Percentiles rank a stretch among this genome's conserved stretches.
Evolutionary conservation across 768 basidiomycete species (phyloP).

Genomic region (Suillus placidus): DNA sequence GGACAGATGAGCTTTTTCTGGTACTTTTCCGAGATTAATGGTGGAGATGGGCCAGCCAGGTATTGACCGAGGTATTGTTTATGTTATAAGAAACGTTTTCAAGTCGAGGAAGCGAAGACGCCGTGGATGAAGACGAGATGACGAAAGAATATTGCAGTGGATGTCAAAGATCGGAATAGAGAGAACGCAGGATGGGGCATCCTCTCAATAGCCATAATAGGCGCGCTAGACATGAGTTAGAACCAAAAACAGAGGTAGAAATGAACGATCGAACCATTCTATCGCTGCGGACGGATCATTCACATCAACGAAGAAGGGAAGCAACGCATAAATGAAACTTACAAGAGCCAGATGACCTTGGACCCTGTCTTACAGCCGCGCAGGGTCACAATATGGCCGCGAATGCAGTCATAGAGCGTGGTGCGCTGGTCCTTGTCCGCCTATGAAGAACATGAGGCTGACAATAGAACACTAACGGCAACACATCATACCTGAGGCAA

Average conservation of each 20-base stretch:
- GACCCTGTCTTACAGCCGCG: conserved; percentile 90
- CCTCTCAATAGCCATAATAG: conserved; percentile 59
- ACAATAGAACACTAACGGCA: conserved; percentile 2
- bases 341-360: conserved; percentile 91
- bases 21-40: conserved; percentile 34
- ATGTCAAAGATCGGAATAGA: conserved; percentile 32
- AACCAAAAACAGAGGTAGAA: conserved; percentile 7
- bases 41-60: conserved; percentile 29
- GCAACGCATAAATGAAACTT: conserved; percentile 22
- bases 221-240: conserved; percentile 49
- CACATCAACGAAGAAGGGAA: conserved; percentile 7
- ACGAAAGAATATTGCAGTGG: conserved; percentile 25
- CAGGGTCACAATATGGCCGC: conserved; percentile 87
- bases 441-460: conserved; percentile 38
- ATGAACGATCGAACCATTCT: conserved; percentile 48
- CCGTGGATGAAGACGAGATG: conserved; percentile 15
- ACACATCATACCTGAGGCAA: conserved; percentile 63
- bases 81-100: conserved; percentile 28
- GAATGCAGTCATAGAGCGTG: conserved; percentile 80
- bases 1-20: conserved; percentile 7
- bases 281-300: conserved; percentile 42
- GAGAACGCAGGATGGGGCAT: conserved; percentile 23
- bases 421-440: conserved; percentile 87
- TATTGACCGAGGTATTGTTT: conserved; percentile 17
- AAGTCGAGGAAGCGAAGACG: conserved; percentile 20